Evolutionary conservation across 257 asterid species (phyloP).

Genomic region (Solanum chilense): DNA sequence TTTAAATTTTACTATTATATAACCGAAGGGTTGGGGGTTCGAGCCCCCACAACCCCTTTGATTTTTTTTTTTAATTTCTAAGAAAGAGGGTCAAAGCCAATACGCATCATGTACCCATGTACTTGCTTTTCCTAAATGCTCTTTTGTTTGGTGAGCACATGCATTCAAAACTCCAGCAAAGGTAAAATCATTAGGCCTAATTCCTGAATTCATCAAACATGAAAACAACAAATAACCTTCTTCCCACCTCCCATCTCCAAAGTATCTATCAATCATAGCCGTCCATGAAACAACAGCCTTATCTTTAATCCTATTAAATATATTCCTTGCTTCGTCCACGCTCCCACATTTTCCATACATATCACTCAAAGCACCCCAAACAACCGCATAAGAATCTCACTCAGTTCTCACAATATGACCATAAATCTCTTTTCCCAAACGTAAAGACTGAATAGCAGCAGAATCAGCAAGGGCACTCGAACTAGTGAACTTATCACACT

Average conservation of each 20-base stretch:
- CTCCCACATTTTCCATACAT: constrained; percentile 80
- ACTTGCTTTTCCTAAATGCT: constrained; percentile 53
- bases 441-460: constrained; percentile 48
- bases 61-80: no score
- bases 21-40: no score
- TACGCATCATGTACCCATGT: constrained; percentile 55
- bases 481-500: constrained; percentile 41
- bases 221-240: constrained; percentile 52
- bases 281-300: constrained; percentile 72
- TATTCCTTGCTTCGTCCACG: constrained; percentile 47
- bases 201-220: constrained; percentile 27
- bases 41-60: no score
- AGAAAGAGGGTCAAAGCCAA: constrained; percentile 46
- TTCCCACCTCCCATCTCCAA: constrained; percentile 55
- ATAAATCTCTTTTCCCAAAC: constrained; percentile 63
- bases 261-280: constrained; percentile 64
- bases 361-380: constrained; percentile 64
- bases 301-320: constrained; percentile 47
- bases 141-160: constrained; percentile 42
- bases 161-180: constrained; percentile 56
- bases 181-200: constrained; percentile 57
- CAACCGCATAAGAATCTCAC: constrained; percentile 56
- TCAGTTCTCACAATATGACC: constrained; percentile 44
- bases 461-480: constrained; percentile 72
- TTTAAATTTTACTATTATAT: no score